Percentiles rank a stretch among this genome's conserved stretches.
These are phyloP conservation scores for Sparassis latifolia DNA, from an alignment of 1,284 basidiomycete genomes.

Conservation along the genomic window DNA sequence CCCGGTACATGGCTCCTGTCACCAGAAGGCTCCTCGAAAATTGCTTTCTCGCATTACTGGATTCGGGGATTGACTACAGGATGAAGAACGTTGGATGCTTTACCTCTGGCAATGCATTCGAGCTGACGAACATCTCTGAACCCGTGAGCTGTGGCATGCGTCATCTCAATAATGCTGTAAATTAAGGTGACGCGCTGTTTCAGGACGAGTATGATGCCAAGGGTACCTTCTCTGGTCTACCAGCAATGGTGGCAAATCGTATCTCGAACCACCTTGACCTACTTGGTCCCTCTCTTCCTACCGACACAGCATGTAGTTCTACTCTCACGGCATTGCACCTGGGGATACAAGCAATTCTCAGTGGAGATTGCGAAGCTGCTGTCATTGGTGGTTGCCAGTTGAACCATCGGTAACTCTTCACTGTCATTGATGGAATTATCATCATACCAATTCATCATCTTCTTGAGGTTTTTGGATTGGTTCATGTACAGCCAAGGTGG, in stretches of 20 bases:
- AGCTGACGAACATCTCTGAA: slow-evolving; percentile 9
- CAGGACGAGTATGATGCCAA: slow-evolving; percentile 28
- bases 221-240: slow-evolving; percentile 32
- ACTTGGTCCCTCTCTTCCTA: slow-evolving; percentile 38
- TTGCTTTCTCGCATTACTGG: slow-evolving; percentile 31
- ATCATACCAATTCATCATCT: too few species aligned
- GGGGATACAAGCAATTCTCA: slow-evolving; percentile 35
- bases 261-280: slow-evolving; percentile 46
- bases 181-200: too few species aligned
- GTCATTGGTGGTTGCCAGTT: slow-evolving; percentile 39
- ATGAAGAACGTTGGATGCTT: slow-evolving; percentile 33
- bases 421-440: too few species aligned
- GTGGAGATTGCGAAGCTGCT: slow-evolving; percentile 42
- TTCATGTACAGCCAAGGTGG: slow-evolving; percentile 27
- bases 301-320: slow-evolving; percentile 46
- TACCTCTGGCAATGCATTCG: slow-evolving; percentile 22
- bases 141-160: slow-evolving; percentile 9
- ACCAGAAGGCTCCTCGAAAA: slow-evolving; percentile 33
- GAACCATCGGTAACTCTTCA: slow-evolving; percentile 34
- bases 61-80: slow-evolving; percentile 36
- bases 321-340: slow-evolving; percentile 39
- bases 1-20: slow-evolving; percentile 28
- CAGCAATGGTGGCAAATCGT: slow-evolving; percentile 37
- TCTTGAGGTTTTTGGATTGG: slow-evolving; percentile 16
- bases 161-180: too few species aligned